Evolutionary conservation across 495 filamentous ascomycete species (phyloP), one percentile per base, ranked within the genome.

Genomic region (Filosporella fistucella): DNA sequence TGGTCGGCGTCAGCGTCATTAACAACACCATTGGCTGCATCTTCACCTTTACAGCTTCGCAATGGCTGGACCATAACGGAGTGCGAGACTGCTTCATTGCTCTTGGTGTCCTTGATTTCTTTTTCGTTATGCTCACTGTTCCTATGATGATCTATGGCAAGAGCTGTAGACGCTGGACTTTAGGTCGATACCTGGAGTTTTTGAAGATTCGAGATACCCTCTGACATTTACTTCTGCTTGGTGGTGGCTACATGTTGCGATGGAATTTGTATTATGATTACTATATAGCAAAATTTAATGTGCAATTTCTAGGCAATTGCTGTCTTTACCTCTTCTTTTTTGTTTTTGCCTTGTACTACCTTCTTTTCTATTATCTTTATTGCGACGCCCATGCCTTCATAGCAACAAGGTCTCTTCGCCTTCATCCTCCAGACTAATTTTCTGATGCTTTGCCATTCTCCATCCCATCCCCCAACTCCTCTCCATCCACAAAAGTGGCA

Each of bases 131-230:
- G 24, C 14, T 40, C 1, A 47, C 45, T 2, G 16, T 47, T 12
- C 45, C 45, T 4, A 47, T 47, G 45, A 47, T 47, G 45, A 28
- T 39, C 14, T 47, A 22, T 13, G 45, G 45, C 1, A 47, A 47
- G 25, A 26, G 20, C 8, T 47, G 45, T 14, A 2, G 45, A 14
- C 14, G 45, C 5, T 47, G 45, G 45, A 47, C 45, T 1, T 12
- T 47, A 7, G 25, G 20, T 9, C 20, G 45, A 2, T 47, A 47
- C 17, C 26, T 28, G 23, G 45, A 47, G 0, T 47, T 47, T 40
- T 33, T 47, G 4, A 37, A 28, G 45, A 39, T 39, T 29, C 14
- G 45, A 17, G 45, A 47, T 21, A 11, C 45, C 16, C 21, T 47
- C 9, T 47, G 23, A 39, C 17, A 21, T 16, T 30, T n/a, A 30